Evolutionary conservation across 2,329 filamentous ascomycete species (phyloP).

Genomic region (Pestalotiopsis sp.): DNA sequence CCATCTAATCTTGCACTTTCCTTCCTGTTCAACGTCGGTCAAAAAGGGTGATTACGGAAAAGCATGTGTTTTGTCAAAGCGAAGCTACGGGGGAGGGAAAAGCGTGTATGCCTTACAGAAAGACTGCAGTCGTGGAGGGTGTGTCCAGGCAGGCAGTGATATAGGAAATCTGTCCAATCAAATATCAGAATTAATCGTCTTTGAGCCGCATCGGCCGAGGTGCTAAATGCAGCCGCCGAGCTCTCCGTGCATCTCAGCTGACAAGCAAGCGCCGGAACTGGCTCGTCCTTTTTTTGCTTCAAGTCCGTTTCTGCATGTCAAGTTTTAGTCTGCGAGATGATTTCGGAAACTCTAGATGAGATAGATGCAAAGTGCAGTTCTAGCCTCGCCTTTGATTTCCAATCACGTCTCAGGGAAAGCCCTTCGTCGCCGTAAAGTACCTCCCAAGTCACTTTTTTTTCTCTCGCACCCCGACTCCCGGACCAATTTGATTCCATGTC

Average conservation of each 20-base stretch:
- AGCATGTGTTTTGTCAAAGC: background rate
- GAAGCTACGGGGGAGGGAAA: background rate
- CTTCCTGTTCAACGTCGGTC: background rate
- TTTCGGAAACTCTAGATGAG: background rate
- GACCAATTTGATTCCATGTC: background rate
- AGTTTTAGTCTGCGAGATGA: background rate
- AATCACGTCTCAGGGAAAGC: background rate
- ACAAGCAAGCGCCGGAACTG: background rate
- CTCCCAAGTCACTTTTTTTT: background rate
- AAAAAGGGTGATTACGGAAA: background rate
- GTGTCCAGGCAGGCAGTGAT: background rate
- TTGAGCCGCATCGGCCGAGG: background rate
- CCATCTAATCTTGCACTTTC: constrained; percentile 48
- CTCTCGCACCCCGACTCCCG: background rate
- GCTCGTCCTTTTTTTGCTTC: background rate
- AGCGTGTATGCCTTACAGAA: background rate
- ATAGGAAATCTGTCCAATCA: background rate
- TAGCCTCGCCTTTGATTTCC: background rate
- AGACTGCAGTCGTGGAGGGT: constrained; percentile 6
- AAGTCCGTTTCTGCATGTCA: background rate
- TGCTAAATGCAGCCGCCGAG: background rate
- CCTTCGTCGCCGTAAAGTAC: background rate
- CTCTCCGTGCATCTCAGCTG: background rate
- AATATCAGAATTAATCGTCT: background rate
- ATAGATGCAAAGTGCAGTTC: background rate